These are phyloP conservation scores for Grigorovia transvaalensis DNA, from an alignment of 805 yeast genomes.

Conservation along the genomic window DNA sequence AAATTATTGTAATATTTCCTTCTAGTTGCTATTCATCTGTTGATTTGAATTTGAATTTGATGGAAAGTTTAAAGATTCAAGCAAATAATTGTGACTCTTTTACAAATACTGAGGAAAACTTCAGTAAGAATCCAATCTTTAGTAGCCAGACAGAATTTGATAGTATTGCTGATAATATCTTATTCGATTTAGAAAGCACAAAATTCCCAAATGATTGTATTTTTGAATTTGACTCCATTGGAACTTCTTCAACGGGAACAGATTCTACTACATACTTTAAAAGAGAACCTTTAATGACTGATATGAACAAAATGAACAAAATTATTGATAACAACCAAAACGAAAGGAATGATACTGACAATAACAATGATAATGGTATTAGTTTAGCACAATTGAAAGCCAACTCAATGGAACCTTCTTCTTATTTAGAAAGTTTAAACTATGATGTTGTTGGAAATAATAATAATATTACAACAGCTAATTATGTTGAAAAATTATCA, in stretches of 20 bases:
- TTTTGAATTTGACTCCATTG: not conserved
- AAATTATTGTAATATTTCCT: slow-evolving; percentile 76
- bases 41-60: slow-evolving; percentile 60
- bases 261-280: not conserved
- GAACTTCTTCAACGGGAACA: not conserved
- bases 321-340: not conserved
- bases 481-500: no score
- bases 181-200: not conserved
- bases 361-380: not conserved
- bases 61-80: not conserved
- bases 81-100: not conserved
- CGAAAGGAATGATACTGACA: not conserved
- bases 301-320: not conserved
- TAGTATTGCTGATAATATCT: not conserved
- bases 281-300: not conserved
- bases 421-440: not conserved
- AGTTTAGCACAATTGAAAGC: not conserved
- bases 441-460: not conserved
- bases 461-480: not conserved
- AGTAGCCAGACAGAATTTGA: not conserved
- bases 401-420: not conserved
- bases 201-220: not conserved
- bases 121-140: not conserved
- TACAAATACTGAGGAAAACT: not conserved
- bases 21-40: slow-evolving; percentile 80